These are phyloP conservation scores for Zostera marina DNA, from an alignment of 116 monocot genomes.

Conservation along the genomic window DNA sequence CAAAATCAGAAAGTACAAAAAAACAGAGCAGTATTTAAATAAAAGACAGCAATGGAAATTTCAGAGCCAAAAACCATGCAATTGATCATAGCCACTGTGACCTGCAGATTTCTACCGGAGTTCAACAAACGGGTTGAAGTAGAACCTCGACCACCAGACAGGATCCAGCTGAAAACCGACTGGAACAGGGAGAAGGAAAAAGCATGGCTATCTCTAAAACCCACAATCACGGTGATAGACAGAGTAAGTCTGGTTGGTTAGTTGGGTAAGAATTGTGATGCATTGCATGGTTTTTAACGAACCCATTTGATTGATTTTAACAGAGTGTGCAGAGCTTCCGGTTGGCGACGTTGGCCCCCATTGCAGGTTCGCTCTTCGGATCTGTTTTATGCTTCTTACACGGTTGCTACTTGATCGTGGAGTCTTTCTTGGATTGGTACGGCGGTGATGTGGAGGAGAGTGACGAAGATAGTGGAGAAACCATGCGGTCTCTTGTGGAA, in stretches of 20 bases:
- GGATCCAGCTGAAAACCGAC: background rate
- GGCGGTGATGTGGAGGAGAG: background rate
- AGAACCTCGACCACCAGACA: no score
- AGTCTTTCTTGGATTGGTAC: constrained; percentile 22
- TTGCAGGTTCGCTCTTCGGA: constrained; percentile 50
- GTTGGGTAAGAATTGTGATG: no score
- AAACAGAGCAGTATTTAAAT: no score
- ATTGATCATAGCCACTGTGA: no score
- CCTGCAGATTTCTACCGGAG: no score
- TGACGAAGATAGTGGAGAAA: constrained; percentile 10
- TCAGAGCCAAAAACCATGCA: no score
- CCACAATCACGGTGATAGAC: constrained; percentile 1
- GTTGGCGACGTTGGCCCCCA: constrained; percentile 31
- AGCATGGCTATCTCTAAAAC: background rate
- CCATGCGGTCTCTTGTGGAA: constrained; percentile 30
- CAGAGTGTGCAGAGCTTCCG: constrained; percentile 30
- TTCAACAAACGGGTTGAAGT: no score
- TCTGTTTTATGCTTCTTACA: constrained; percentile 36
- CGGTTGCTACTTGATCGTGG: constrained; percentile 17
- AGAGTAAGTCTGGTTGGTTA: constrained; percentile 8
- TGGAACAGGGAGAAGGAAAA: constrained; percentile 1
- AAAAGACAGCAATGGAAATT: no score
- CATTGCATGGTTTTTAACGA: background rate
- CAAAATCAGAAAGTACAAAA: no score
- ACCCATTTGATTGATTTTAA: background rate